Evolutionary conservation across 805 yeast species (phyloP).

Genomic region (Komagataella phaffii): DNA sequence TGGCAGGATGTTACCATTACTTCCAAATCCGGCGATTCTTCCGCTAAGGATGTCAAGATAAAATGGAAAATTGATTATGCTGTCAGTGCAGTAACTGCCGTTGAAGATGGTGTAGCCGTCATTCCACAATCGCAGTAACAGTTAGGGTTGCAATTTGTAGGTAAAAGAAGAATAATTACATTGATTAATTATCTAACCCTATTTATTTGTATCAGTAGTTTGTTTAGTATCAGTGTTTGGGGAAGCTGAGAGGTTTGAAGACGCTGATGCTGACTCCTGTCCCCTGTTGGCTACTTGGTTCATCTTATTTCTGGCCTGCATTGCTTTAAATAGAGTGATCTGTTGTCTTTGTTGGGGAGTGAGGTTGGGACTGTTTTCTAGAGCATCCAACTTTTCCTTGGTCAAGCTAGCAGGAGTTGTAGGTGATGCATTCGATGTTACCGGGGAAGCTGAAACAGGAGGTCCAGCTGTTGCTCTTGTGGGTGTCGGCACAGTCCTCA

Average conservation of each 20-base stretch:
- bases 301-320: background rate
- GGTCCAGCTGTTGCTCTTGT: constrained; percentile 2
- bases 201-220: constrained; percentile 6
- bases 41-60: constrained; percentile 25
- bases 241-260: constrained; percentile 16
- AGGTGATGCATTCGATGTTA: constrained; percentile 1
- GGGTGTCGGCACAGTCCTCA: constrained; percentile 11
- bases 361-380: constrained; percentile 21
- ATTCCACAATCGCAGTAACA: constrained; percentile 3
- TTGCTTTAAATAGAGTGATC: constrained; percentile 22
- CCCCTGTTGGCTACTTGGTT: background rate
- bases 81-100: constrained; percentile 30
- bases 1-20: constrained; percentile 12
- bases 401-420: constrained; percentile 7
- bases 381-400: constrained; percentile 14
- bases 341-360: constrained; percentile 32
- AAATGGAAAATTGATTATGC: constrained; percentile 62
- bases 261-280: background rate
- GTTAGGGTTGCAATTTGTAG: constrained; percentile 2
- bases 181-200: constrained; percentile 7
- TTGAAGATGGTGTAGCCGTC: constrained; percentile 43
- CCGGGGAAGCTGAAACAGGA: background rate
- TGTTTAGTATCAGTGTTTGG: constrained; percentile 14
- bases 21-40: constrained; percentile 7
- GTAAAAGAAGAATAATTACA: constrained; percentile 1